Percentiles rank a stretch among this genome's conserved stretches.
Conservation (phyloP, 2,329 filamentous ascomycete genomes). For the Fusarium virguliforme region DNA sequence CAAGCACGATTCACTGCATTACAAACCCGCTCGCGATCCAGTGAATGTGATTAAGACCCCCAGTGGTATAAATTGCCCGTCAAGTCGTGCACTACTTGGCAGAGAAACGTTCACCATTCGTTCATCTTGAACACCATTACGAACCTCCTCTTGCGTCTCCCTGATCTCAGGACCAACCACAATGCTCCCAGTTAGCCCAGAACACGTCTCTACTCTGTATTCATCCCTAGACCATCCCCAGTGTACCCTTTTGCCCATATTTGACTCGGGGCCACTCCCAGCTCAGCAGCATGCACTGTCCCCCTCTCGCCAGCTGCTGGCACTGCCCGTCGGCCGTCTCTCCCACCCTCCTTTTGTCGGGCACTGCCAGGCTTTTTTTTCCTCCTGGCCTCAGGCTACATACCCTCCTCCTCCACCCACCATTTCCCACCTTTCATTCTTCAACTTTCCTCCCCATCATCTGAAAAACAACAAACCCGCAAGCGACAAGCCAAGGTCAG, state of each 20-base stretch:
- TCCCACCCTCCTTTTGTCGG: not conserved
- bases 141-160: not conserved
- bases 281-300: too few species aligned
- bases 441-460: too few species aligned
- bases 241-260: not conserved
- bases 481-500: too few species aligned
- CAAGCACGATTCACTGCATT: not conserved
- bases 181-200: not conserved
- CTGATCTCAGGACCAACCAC: not conserved
- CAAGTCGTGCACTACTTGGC: not conserved
- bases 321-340: not conserved
- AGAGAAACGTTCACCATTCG: not conserved
- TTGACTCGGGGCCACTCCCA: not conserved
- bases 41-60: not conserved
- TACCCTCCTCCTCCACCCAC: not conserved
- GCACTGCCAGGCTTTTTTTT: not conserved
- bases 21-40: accelerated
- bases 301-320: not conserved
- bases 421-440: too few species aligned
- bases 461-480: too few species aligned
- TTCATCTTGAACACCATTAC: not conserved
- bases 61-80: not conserved
- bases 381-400: not conserved
- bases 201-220: not conserved
- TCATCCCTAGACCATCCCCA: not conserved